Base-by-base conservation (phyloP, 306 rosid species). In the Cajanus cajan region DNA sequence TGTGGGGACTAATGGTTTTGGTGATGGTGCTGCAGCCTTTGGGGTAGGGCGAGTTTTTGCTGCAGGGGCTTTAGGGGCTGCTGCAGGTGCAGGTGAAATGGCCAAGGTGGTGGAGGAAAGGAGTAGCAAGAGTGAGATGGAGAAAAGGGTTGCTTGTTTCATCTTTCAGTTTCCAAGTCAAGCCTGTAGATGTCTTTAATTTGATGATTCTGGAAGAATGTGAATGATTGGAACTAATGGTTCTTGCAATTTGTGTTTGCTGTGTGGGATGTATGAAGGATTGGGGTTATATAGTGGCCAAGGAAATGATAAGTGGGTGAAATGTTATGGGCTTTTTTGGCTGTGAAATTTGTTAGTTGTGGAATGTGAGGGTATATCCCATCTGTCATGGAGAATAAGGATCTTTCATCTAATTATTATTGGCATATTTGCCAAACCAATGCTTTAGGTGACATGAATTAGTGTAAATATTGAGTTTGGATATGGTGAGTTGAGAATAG, bases 31-130 rank as follows among this genome's bases (percentile, higher is more conserved):
- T 19, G 61, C 8, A 0, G 78, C 70, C 14, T 71, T 67, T 10
- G 82, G 65, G 0, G 77, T 14, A 1, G 73, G 44, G 21, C 48
- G 50, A 2, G 82, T 4, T 62, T 69, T 70, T 59, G 78, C 11
- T 59, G 78, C 11, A 48, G 76, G 25, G 11, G 83, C 25, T 59
- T 83, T 83, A 25, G 87, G 84, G 4, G 87, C 54, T 73, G 83
- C 31, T 6, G 71, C 82, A 8, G 86, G 86, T 43, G 75, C 74
- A 0, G 77, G 87, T 52, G 82, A 76, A 39, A 64, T 76, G 41
- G 74, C 82, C 36, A 66, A 21, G 14, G 69, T 81, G 28, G 39
- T 51, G 18, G 65, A 40, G 13, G 36, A 85, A 8, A 58, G 3
- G 8, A 76, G 71, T 8, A 83, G 15, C 18, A 80, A 43, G 12